Evolutionary conservation across 768 basidiomycete species (phyloP).

Genomic region (Leccinum disarticulatum): DNA sequence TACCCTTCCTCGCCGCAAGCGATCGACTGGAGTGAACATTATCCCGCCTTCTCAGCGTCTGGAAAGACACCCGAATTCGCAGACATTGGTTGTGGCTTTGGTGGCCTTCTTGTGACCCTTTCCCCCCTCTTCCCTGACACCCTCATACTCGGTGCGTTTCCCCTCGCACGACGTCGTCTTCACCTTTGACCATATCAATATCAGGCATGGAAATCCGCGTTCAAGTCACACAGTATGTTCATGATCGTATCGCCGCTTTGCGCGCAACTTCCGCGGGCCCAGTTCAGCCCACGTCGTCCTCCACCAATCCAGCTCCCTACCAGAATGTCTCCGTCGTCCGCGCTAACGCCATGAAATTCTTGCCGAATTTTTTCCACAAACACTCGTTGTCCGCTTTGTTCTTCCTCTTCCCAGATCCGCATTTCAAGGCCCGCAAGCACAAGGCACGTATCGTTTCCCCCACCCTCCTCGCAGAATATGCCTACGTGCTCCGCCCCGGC

Average conservation of each 20-base stretch:
- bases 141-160: conserved; percentile 84
- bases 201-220: conserved; percentile 96
- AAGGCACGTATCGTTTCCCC: conserved; percentile 98
- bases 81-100: conserved; percentile 97
- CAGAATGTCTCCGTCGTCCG: conserved; percentile 93
- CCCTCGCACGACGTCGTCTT: background rate
- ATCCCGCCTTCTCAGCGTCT: conserved; percentile 61
- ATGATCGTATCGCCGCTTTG: conserved; percentile 90
- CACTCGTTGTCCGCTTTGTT: conserved; percentile 90
- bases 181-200: background rate
- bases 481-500: conserved; percentile 88
- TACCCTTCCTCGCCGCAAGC: conserved; percentile 77
- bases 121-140: conserved; percentile 90
- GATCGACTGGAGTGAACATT: conserved; percentile 84
- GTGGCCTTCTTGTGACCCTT: conserved; percentile 85
- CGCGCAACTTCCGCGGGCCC: conserved; percentile 54
- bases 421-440: conserved; percentile 97
- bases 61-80: conserved; percentile 86
- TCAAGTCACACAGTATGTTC: conserved; percentile 94
- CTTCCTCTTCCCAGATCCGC: conserved; percentile 98
- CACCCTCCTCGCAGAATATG: conserved; percentile 96
- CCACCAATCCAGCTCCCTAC: conserved; percentile 47
- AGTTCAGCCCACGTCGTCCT: conserved; percentile 19
- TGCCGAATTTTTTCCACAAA: conserved; percentile 93
- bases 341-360: conserved; percentile 98